phyloP scores from a whole-genome alignment of 2,329 filamentous ascomycete species.

The Rosellinia necatrix region DNA sequence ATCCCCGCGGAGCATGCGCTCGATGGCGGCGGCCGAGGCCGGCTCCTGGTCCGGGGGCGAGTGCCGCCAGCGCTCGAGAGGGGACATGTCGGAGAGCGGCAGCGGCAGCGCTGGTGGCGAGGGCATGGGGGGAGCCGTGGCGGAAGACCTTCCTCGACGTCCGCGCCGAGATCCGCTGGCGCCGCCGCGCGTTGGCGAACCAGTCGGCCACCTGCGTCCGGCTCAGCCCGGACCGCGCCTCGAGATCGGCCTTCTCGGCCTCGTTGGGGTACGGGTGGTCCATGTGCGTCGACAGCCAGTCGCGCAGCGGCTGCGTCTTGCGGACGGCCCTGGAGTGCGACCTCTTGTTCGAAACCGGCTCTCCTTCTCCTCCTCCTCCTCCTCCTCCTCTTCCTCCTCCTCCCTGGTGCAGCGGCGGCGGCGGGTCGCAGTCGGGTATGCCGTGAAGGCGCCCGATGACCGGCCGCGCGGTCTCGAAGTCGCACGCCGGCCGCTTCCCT shows the following conservation, averaged over 20 bases:
- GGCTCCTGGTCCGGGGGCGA: slow-evolving; percentile 53
- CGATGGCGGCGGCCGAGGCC: slow-evolving; percentile 45
- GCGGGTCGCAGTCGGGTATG: too few species aligned
- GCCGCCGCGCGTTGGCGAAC: slow-evolving; percentile 56
- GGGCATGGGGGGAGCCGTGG: slow-evolving; percentile 52
- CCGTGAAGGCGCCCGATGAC: slow-evolving; percentile 56
- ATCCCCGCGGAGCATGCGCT: too few species aligned
- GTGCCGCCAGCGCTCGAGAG: slow-evolving; percentile 50
- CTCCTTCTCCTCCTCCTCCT: too few species aligned
- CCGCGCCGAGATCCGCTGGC: slow-evolving; percentile 47
- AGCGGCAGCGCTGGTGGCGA: too few species aligned
- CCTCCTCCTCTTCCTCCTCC: too few species aligned
- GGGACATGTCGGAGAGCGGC: slow-evolving; percentile 46
- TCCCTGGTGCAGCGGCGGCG: too few species aligned
- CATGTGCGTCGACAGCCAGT: slow-evolving; percentile 52
- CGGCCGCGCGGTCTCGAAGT: slow-evolving; percentile 52
- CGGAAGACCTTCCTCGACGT: slow-evolving; percentile 39
- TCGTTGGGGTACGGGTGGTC: slow-evolving; percentile 55
- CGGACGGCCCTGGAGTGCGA: slow-evolving; percentile 48
- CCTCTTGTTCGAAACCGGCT: slow-evolving; percentile 40
- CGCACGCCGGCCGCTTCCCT: slow-evolving; percentile 49
- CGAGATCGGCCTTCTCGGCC: slow-evolving; percentile 48
- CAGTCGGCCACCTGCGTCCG: slow-evolving; percentile 52
- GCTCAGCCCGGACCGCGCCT: slow-evolving; percentile 50
- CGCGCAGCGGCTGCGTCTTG: slow-evolving; percentile 50